A percentile compares a stretch with the other conserved stretches of the same genome.
phyloP scores from a whole-genome alignment of 768 basidiomycete species.

The Sarcodon aspratus region DNA sequence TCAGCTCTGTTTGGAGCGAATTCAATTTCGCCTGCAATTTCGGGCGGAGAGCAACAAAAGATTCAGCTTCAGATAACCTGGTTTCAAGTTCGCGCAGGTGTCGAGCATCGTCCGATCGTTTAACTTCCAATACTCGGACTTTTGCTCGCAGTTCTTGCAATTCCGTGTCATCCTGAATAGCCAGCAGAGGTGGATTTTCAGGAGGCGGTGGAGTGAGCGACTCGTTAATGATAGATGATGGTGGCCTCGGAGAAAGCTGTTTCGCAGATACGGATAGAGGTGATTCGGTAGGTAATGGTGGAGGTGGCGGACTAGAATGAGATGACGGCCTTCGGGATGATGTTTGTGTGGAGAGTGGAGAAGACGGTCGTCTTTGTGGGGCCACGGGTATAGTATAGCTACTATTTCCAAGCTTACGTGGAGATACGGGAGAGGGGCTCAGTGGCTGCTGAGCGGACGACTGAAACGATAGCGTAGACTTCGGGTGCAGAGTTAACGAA shows the following conservation, averaged over 20 bases:
- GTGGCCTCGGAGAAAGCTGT: not conserved
- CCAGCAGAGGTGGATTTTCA: not conserved
- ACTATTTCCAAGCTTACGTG: not conserved
- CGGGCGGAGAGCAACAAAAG: conserved; percentile 74
- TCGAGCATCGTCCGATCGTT: conserved; percentile 78
- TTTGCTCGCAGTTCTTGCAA: conserved; percentile 76
- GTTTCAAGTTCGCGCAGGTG: conserved; percentile 77
- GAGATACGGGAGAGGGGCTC: not conserved
- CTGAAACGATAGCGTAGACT: too few species aligned
- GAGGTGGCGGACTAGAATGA: not conserved
- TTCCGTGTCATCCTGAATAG: conserved; percentile 40
- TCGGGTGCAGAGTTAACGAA: not conserved
- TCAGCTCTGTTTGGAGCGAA: conserved; percentile 70
- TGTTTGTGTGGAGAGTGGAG: not conserved
- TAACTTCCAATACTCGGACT: conserved; percentile 75
- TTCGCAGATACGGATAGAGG: too few species aligned
- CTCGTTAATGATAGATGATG: not conserved
- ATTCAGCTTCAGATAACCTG: conserved; percentile 74
- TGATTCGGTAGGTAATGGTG: not conserved
- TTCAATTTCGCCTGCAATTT: conserved; percentile 87
- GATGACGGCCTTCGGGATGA: not conserved
- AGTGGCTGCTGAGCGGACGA: not conserved
- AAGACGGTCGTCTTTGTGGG: not conserved
- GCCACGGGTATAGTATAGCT: not conserved
- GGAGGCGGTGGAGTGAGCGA: not conserved